Base-by-base conservation (phyloP, 2,329 filamentous ascomycete genomes). In the Trichoderma sp. region DNA sequence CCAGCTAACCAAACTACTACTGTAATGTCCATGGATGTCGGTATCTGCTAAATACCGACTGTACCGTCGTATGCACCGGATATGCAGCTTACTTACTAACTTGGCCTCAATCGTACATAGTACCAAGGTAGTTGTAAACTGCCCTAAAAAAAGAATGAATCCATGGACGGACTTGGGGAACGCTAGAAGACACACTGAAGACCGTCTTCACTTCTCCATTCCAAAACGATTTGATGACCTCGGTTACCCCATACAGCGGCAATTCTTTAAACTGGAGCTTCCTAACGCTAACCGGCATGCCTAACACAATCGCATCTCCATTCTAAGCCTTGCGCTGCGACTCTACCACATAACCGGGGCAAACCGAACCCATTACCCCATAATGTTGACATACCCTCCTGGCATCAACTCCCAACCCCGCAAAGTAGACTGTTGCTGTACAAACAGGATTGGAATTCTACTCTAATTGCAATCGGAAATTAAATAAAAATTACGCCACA, bases 371-470 rank as follows among this genome's bases (percentile, higher is more conserved):
- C 60, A 24, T 26, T 62, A 62, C 60, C 60, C 60, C 60, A 62
- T 62, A 63, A n/a, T 43, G 34, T 63, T 36, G n/a, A 36, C 60
- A 58, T 67, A 58, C 18, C 15, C 32, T 57, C 36, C 53, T 32
- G 34, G n/a, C 56, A 43, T 69, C 65, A 53, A 32, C 65, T 6
- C 53, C 36, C 64, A 69, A 60, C 65, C 65, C 65, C 65, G 65
- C 65, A 69, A 60, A 36, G 34, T 30, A n/a, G 36, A 39, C n/a
- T 51, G 43, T 12, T 14, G n/a, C 43, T 51, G 43, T 21, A 21
- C 43, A 21, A 12, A 24, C 47, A 53, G 21, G 47, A 53, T 53
- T 53, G n/a, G n/a, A 53, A 18, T 21, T 21, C 57, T 26, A 30
- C 3, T n/a, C 11, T 34, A 30, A 65, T 53, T 28, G 30, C 5